Evolutionary conservation across 2,329 filamentous ascomycete species (phyloP).

Genomic region (Parafenestella ontariensis): DNA sequence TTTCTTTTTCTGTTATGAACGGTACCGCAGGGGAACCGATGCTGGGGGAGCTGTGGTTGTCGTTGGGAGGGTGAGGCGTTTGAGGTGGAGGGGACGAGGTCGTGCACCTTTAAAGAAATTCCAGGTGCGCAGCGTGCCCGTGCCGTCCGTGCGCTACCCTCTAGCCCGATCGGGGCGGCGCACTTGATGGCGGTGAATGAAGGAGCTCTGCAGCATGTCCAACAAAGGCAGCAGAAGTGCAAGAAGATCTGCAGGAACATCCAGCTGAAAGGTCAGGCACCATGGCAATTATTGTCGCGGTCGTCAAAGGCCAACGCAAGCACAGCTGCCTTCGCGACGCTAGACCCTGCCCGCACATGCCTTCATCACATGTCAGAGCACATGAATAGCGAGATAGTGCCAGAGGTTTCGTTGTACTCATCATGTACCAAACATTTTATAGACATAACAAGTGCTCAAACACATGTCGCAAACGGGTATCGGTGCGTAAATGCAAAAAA

Average conservation of each 20-base stretch:
- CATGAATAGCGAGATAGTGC: background rate
- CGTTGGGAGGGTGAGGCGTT: constrained; percentile 33
- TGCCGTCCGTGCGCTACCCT: constrained; percentile 15
- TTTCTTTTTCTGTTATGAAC: constrained; percentile 48
- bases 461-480: constrained; percentile 43
- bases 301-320: background rate
- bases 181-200: constrained; percentile 31
- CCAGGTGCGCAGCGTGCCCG: constrained; percentile 34
- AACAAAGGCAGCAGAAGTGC: background rate
- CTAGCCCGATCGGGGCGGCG: constrained; percentile 24
- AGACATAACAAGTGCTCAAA: constrained; percentile 11
- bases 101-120: constrained; percentile 33
- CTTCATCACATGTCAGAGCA: background rate
- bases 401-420: background rate
- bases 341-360: constrained; percentile 2
- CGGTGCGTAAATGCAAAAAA: constrained; percentile 37
- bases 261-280: too few species aligned
- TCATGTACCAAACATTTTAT: constrained; percentile 9
- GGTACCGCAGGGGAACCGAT: constrained; percentile 41
- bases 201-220: constrained; percentile 15
- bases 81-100: constrained; percentile 22
- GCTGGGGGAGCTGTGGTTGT: constrained; percentile 34
- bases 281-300: background rate
- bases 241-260: background rate
- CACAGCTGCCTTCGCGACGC: constrained; percentile 3